These are phyloP conservation scores for Triticum turgidum DNA, from an alignment of 176 grass and related monocot genomes.

Conservation along the genomic window DNA sequence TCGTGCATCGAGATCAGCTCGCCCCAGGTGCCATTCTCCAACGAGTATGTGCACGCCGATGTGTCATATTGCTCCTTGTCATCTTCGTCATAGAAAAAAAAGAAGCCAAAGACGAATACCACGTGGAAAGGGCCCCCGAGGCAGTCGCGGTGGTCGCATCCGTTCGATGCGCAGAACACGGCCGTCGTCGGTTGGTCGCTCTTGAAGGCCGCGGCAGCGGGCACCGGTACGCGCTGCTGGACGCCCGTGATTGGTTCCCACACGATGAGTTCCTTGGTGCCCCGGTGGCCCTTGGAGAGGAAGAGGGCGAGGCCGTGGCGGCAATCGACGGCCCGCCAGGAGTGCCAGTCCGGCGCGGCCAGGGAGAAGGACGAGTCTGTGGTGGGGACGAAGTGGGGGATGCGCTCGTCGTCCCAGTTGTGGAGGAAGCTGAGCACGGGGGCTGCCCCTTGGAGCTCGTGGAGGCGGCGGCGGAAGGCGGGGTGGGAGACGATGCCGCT, in stretches of 20 bases:
- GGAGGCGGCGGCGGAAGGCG: not conserved
- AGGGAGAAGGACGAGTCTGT: not conserved
- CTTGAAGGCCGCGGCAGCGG: not conserved
- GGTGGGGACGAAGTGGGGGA: not conserved
- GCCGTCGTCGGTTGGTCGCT: not conserved
- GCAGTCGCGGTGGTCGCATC: not conserved
- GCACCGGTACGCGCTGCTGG: not conserved
- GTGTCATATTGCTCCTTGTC: not conserved
- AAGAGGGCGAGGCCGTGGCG: constrained; percentile 2
- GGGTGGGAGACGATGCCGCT: not conserved
- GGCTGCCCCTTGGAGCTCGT: not conserved
- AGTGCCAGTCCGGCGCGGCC: not conserved
- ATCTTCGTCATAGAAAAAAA: not conserved
- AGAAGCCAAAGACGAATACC: not conserved
- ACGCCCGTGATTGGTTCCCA: not conserved
- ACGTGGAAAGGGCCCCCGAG: not conserved
- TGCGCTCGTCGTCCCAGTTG: not conserved
- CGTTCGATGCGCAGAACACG: not conserved
- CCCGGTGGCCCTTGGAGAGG: not conserved
- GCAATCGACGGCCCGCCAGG: not conserved
- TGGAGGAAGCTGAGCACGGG: not conserved
- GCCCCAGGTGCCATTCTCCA: not conserved
- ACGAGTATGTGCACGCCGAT: not conserved
- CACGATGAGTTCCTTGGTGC: not conserved
- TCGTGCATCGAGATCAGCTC: too few relatives aligned